Evolutionary conservation across 345 rosid species (phyloP).

Genomic region (Sisymbrium irio): DNA sequence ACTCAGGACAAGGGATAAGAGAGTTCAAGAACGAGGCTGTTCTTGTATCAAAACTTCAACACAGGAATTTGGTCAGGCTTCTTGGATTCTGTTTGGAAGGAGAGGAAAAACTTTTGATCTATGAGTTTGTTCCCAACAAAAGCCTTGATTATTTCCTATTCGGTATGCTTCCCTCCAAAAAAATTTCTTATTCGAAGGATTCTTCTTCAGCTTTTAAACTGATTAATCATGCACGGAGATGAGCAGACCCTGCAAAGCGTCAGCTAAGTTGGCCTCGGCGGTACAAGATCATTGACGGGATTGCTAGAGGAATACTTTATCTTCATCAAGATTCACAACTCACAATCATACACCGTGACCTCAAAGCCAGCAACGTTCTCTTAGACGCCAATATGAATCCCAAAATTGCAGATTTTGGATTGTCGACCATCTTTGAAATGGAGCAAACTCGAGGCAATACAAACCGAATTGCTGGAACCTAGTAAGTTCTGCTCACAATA

Average conservation of each 20-base stretch:
- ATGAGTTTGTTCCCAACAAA: neutral
- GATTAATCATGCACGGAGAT: neutral
- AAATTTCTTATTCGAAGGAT: neutral
- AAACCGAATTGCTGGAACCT: constrained; percentile 31
- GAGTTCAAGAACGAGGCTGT: too few relatives aligned
- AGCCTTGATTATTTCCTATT: neutral
- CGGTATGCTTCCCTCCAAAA: neutral
- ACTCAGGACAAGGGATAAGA: too few relatives aligned
- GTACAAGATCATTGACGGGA: neutral
- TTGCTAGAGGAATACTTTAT: constrained; percentile 22
- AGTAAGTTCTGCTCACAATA: constrained; percentile 10
- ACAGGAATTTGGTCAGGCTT: neutral
- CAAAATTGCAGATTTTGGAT: constrained; percentile 33
- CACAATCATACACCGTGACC: constrained; percentile 21
- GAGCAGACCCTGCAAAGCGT: neutral
- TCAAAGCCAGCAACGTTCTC: constrained; percentile 4
- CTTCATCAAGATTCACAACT: constrained; percentile 40
- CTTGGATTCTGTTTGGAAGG: neutral
- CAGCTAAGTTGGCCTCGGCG: neutral
- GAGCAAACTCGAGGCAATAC: constrained; percentile 32
- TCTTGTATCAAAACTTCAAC: neutral
- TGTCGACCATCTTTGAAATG: constrained; percentile 13
- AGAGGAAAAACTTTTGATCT: neutral
- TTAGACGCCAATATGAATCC: constrained; percentile 30
- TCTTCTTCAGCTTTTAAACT: neutral